A percentile compares a stretch with the other conserved stretches of the same genome.
Conservation (phyloP, 2,329 filamentous ascomycete genomes). For the Blastomyces gilchristii region DNA sequence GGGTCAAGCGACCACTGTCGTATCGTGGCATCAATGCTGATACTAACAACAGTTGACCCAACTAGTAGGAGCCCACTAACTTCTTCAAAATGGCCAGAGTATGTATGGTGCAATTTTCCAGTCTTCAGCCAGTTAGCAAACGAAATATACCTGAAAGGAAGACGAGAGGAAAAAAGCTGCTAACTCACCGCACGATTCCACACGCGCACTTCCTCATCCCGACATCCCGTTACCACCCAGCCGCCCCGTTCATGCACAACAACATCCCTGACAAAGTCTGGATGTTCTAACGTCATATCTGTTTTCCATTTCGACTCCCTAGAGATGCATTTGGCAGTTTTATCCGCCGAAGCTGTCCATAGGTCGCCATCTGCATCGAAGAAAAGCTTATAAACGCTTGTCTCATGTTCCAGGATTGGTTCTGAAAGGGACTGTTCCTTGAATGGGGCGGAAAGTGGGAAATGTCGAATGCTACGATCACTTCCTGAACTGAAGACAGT, state of each 20-base stretch:
- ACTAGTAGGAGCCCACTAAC: conserved; percentile 69
- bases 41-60: conserved; percentile 55
- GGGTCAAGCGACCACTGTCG: conserved; percentile 68
- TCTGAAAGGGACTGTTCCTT: conserved; percentile 47
- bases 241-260: conserved; percentile 57
- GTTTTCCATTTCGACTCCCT: conserved; percentile 57
- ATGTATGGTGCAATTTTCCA: conserved; percentile 61
- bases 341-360: conserved; percentile 91
- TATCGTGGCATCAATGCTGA: conserved; percentile 82
- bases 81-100: conserved; percentile 85
- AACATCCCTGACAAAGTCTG: conserved; percentile 81
- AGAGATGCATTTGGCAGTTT: conserved; percentile 69
- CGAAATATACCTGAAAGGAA: neutral
- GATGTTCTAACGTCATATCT: conserved; percentile 66
- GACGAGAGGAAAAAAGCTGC: neutral
- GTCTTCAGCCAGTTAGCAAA: conserved; percentile 38
- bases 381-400: conserved; percentile 70
- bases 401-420: conserved; percentile 71
- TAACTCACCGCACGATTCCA: conserved; percentile 57
- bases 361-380: conserved; percentile 67
- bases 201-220: conserved; percentile 83
- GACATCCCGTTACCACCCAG: conserved; percentile 77
- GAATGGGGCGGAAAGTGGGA: conserved; percentile 25
- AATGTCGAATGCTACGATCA: conserved; percentile 68
- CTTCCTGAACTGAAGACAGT: conserved; percentile 70